Evolutionary conservation across 805 yeast species (phyloP).

Genomic region (Monosporozyma aquatica): DNA sequence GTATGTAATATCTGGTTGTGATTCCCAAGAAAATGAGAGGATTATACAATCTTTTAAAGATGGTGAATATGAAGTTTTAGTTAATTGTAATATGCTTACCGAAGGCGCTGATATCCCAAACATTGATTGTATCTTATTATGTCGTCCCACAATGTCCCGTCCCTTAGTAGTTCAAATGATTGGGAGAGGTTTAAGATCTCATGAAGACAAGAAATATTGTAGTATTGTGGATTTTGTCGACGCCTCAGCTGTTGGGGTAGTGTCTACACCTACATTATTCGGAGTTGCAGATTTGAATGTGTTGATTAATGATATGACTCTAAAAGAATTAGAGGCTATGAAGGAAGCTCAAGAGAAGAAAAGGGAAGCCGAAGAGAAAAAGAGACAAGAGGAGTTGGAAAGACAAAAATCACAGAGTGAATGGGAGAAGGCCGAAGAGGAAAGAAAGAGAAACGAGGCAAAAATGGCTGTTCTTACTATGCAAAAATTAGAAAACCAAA

Average conservation of each 20-base stretch:
- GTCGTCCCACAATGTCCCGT: conserved; percentile 72
- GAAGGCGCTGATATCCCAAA: conserved; percentile 94
- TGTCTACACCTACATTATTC: conserved; percentile 46
- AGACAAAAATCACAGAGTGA: no score
- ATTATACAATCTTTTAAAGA: conserved; percentile 49
- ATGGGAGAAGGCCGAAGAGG: conserved; percentile 7
- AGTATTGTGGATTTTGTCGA: conserved; percentile 74
- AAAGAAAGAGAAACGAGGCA: conserved; percentile 9
- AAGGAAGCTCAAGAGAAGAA: conserved; percentile 10
- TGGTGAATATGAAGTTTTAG: conserved; percentile 59
- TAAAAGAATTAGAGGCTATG: conserved; percentile 27
- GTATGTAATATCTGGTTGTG: conserved; percentile 61
- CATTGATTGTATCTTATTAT: conserved; percentile 69
- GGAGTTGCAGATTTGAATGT: conserved; percentile 22
- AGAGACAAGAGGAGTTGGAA: conserved; percentile 5
- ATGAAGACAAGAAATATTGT: conserved; percentile 54
- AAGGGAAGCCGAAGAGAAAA: conserved; percentile 7
- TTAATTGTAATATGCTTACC: conserved; percentile 85
- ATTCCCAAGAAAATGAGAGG: conserved; percentile 39
- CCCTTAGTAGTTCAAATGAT: conserved; percentile 76
- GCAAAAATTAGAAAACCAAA: not conserved
- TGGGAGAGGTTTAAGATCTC: conserved; percentile 75
- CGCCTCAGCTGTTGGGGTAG: conserved; percentile 43
- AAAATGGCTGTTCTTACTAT: conserved; percentile 3
- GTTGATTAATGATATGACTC: conserved; percentile 26